Percentiles rank a stretch among this genome's conserved stretches.
These are phyloP conservation scores for Starmerella cellae DNA, from an alignment of 805 yeast genomes.

Conservation along the genomic window DNA sequence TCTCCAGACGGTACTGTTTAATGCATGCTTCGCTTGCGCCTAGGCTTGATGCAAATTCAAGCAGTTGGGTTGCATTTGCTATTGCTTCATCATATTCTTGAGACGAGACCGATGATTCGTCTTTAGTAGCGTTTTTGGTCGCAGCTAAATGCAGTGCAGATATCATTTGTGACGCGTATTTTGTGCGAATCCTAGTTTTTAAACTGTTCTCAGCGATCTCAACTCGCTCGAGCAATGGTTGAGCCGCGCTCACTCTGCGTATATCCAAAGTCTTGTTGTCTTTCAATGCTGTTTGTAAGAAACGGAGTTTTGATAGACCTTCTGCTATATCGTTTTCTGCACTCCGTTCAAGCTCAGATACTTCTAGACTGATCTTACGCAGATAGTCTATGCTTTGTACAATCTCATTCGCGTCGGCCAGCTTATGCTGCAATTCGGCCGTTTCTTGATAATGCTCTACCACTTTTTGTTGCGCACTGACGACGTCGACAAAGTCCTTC, in stretches of 20 bases:
- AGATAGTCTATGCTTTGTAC: constrained; percentile 31
- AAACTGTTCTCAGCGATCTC: constrained; percentile 15
- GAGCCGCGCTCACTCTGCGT: constrained; percentile 36
- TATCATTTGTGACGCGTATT: constrained; percentile 3
- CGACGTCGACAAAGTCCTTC: constrained; percentile 29
- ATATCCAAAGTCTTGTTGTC: constrained; percentile 2
- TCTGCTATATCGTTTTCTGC: background rate
- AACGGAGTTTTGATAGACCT: background rate
- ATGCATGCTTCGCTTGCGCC: constrained; percentile 47
- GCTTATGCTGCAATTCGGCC: constrained; percentile 6
- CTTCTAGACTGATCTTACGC: constrained; percentile 37
- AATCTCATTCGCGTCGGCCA: constrained; percentile 37
- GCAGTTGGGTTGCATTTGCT: background rate
- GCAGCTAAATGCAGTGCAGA: constrained; percentile 2
- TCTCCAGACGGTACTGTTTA: constrained; percentile 48
- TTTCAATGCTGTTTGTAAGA: background rate
- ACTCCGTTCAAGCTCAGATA: constrained; percentile 40
- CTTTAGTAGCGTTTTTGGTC: background rate
- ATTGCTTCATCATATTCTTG: background rate
- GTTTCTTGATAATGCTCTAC: constrained; percentile 14
- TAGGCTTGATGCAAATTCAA: background rate
- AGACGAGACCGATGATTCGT: background rate
- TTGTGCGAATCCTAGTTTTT: background rate
- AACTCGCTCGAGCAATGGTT: constrained; percentile 39
- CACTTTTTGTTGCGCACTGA: constrained; percentile 6